These are phyloP conservation scores for Megacollybia marginata DNA, from an alignment of 768 basidiomycete species.

Conservation along the genomic window DNA sequence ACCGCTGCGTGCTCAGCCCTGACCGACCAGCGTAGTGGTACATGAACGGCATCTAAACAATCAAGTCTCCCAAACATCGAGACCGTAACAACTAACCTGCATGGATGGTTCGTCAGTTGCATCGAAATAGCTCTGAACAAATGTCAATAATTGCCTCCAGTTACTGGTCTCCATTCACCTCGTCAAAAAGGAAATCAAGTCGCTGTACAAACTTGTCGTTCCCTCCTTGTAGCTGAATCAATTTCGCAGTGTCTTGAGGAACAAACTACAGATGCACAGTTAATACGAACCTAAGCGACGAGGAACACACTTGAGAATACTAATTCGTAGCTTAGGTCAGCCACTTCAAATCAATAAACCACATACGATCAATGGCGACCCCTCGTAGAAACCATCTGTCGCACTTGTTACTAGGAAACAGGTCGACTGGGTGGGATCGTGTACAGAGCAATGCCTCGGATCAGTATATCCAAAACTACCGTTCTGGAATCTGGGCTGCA, in stretches of 20 bases:
- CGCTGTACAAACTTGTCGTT: conserved; percentile 38
- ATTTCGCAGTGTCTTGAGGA: conserved; percentile 57
- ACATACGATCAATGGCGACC: too few species aligned
- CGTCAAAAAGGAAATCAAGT: conserved; percentile 52
- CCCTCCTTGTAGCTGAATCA: conserved; percentile 58
- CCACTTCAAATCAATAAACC: too few species aligned
- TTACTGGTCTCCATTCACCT: conserved; percentile 24
- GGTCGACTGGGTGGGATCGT: too few species aligned
- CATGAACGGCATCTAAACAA: conserved; percentile 48
- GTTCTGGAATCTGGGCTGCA: too few species aligned
- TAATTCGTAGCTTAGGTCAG: too few species aligned
- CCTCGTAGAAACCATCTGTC: too few species aligned
- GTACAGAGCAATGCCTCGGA: too few species aligned
- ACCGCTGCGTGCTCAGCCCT: conserved; percentile 52
- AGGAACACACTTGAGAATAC: too few species aligned
- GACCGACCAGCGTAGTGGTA: conserved; percentile 61
- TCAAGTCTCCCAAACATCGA: too few species aligned
- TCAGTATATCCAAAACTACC: too few species aligned
- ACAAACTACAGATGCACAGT: conserved; percentile 34
- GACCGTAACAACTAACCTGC: conserved; percentile 17
- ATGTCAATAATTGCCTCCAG: background rate
- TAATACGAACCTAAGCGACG: too few species aligned
- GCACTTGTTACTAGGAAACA: too few species aligned
- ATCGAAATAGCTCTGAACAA: conserved; percentile 47
- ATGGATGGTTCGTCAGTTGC: conserved; percentile 58